These are phyloP conservation scores for Wallemia mellicola DNA, from an alignment of 1,284 basidiomycete species.

Conservation along the genomic window DNA sequence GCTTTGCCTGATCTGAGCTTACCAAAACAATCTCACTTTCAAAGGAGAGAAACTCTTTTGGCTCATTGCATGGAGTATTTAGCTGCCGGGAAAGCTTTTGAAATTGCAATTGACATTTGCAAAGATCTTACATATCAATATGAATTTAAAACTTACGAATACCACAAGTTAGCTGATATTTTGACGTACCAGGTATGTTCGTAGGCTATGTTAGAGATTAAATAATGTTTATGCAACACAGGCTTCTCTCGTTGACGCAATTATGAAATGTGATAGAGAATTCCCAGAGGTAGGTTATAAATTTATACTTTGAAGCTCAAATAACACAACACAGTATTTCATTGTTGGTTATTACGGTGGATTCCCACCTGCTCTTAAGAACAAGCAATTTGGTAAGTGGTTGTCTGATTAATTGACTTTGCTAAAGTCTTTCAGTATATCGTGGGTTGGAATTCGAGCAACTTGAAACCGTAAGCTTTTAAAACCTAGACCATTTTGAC, in stretches of 20 bases:
- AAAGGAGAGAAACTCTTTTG: slow-evolving; percentile 68
- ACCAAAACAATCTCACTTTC: slow-evolving; percentile 76
- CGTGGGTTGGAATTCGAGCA: slow-evolving; percentile 78
- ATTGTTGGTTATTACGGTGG: slow-evolving; percentile 73
- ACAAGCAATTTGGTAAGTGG: slow-evolving; percentile 46
- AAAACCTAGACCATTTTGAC: neutral
- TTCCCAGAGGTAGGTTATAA: slow-evolving; percentile 19
- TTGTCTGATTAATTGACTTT: neutral
- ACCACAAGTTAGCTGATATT: slow-evolving; percentile 16
- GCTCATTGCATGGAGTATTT: slow-evolving; percentile 61
- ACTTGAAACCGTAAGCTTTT: slow-evolving; percentile 23
- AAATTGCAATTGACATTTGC: slow-evolving; percentile 72
- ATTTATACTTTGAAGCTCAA: neutral
- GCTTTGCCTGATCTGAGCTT: slow-evolving; percentile 27
- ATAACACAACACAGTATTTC: slow-evolving; percentile 39
- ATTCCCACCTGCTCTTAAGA: slow-evolving; percentile 50
- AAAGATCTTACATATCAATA: slow-evolving; percentile 64
- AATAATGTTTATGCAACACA: slow-evolving; percentile 1
- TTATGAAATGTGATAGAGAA: slow-evolving; percentile 47
- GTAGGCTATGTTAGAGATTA: neutral
- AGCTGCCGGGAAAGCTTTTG: slow-evolving; percentile 83
- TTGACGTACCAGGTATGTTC: neutral
- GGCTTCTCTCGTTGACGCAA: slow-evolving; percentile 36
- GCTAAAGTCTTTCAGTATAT: slow-evolving; percentile 18
- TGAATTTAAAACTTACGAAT: slow-evolving; percentile 58